Conservation (phyloP, 2,329 filamentous ascomycete species). For the Metarhizium album region DNA sequence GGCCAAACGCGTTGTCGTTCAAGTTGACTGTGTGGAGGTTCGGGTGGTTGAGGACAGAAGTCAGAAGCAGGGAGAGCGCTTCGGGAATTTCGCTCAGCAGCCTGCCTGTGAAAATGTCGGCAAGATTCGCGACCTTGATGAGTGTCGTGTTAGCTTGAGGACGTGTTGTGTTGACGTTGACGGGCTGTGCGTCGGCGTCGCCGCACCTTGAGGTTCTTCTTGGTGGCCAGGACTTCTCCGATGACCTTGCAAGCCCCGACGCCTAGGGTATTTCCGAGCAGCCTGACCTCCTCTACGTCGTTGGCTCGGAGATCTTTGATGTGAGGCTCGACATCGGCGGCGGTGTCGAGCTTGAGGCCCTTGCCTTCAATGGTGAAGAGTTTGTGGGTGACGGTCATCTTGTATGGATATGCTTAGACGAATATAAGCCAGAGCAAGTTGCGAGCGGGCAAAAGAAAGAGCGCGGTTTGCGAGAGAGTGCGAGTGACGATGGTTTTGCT, state of each 20-base stretch:
- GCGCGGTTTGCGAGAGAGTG: not conserved
- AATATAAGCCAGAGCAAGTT: slow-evolving; percentile 1
- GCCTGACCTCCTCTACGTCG: slow-evolving; percentile 72
- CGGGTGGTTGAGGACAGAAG: slow-evolving; percentile 73
- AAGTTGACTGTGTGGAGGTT: slow-evolving; percentile 87
- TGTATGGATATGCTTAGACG: slow-evolving; percentile 5
- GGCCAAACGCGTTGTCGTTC: slow-evolving; percentile 95
- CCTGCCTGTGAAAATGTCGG: slow-evolving; percentile 95
- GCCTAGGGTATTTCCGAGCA: slow-evolving; percentile 87
- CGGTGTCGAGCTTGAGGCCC: slow-evolving; percentile 84
- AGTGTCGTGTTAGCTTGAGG: not conserved
- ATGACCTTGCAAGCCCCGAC: slow-evolving; percentile 79
- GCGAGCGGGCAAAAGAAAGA: slow-evolving; percentile 3
- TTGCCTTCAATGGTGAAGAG: slow-evolving; percentile 86
- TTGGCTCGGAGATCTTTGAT: slow-evolving; percentile 64
- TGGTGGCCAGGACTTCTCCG: slow-evolving; percentile 71
- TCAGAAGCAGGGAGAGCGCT: slow-evolving; percentile 76
- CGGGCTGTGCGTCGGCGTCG: not conserved
- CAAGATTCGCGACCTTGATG: slow-evolving; percentile 66
- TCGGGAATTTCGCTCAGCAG: slow-evolving; percentile 88
- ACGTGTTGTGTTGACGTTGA: not conserved
- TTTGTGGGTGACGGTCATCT: slow-evolving; percentile 35
- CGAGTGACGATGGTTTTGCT: not conserved
- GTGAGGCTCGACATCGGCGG: slow-evolving; percentile 75
- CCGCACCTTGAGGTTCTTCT: slow-evolving; percentile 66